Evolutionary conservation across 2,329 filamentous ascomycete genomes (phyloP).

Genomic region (Exophiala sp.): DNA sequence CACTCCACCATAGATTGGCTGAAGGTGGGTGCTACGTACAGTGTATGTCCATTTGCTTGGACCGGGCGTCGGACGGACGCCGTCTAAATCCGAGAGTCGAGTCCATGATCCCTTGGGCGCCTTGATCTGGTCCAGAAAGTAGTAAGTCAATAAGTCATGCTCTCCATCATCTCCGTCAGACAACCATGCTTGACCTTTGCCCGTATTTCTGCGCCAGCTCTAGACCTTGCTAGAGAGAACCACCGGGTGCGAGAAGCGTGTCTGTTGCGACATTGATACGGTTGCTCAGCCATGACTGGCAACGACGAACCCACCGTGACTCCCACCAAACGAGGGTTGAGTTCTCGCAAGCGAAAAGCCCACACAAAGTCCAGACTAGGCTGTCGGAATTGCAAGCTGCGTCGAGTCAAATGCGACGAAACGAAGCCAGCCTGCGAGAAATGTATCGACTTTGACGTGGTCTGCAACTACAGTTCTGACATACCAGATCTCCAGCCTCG

Average conservation of each 20-base stretch:
- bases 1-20: too few species aligned
- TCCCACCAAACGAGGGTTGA: not conserved
- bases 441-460: constrained; percentile 42
- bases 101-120: not conserved
- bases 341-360: constrained; percentile 12
- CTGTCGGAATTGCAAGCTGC: constrained; percentile 49
- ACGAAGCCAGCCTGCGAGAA: constrained; percentile 40
- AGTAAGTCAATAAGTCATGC: too few species aligned
- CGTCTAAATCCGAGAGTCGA: not conserved
- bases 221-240: too few species aligned
- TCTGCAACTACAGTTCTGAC: constrained; percentile 41
- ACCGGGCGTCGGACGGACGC: not conserved
- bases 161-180: too few species aligned
- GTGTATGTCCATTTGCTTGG: not conserved
- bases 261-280: too few species aligned
- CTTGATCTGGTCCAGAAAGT: too few species aligned
- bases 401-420: constrained; percentile 50
- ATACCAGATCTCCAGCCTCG: constrained; percentile 29
- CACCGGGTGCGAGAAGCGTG: too few species aligned
- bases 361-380: constrained; percentile 42
- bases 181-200: too few species aligned
- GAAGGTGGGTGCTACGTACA: too few species aligned
- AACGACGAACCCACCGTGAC: not conserved
- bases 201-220: too few species aligned
- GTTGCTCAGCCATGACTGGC: not conserved